Evolutionary conservation across 805 yeast genomes (phyloP), one percentile per base, ranked within the genome.

Genomic region (Kodamaea laetipori): DNA sequence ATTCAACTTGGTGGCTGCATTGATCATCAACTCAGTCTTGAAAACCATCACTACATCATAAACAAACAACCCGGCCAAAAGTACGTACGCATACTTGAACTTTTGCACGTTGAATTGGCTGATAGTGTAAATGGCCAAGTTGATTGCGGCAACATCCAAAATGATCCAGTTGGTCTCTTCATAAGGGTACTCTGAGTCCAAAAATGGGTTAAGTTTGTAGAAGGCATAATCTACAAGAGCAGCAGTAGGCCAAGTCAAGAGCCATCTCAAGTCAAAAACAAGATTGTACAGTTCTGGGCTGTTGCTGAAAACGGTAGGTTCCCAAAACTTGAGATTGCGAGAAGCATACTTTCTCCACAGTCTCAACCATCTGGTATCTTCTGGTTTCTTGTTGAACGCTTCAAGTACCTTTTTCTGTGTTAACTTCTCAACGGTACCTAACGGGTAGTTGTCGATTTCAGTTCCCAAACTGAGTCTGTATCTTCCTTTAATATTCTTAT

Each of bases 1-100:
- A 3, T 78, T 76, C 16, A 82, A 51, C 5, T 57, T 55, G 2
- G 73, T 69, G 5, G 88, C 89, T 13, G 82, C 89, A 1, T 78
- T 68, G 28, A 72, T 66, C 90, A 84, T 84, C 4, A 81, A 67
- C 25, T 74, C 70, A 0, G 86, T 73, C 4, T 74, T 78, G 59
- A 82, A 84, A 1, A 84, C 90, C 62, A 84, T 84, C 56, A 74
- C 81, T 31, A 81, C 69, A 56, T 84, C 90, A 57, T 83, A 84
- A 31, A 76, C 49, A 52, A 82, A 81, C 33, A 84, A 69, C 2
- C 76, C 76, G 2, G 52, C 45, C 17, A 84, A 61, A 25, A 81
- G 54, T 8, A 76, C 48, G 11, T 67, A 53, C 3, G 78, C 82
- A 1, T 74, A 62, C 40, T 63, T 67, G 53, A 81, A 76, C 33